Base-by-base conservation (phyloP, 352 stramenopile species). In the Pythium pectinolyticum region DNA sequence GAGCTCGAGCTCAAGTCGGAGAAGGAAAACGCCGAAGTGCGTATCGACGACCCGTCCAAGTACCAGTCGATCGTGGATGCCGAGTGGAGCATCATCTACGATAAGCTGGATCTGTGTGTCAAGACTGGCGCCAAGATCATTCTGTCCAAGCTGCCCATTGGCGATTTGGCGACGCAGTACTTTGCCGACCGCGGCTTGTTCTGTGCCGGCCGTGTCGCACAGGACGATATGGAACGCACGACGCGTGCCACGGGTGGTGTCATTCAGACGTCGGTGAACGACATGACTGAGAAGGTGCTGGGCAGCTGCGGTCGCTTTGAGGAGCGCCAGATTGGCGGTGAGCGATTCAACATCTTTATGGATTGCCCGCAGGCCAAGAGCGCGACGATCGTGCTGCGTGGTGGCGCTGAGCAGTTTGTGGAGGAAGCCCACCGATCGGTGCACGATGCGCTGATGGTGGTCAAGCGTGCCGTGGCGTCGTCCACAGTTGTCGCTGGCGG, bases 61-160 rank as follows among this genome's bases (percentile, higher is more conserved):
- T n/a, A n/a, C n/a, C n/a, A n/a, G n/a, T n/a, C 98, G 55, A 99
- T 99, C 74, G 98, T 99, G 80, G 91, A 98, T 51, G 97, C 96
- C 12, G 97, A 99, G 73, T 99, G 99, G 82, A 95, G 97, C 70
- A 99, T 99, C 68, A 99, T 99, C 75, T 99, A 99, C 80, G 96
- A 99, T 64, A 99, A 99, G 75, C 83, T 98, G 35, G 91, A 97
- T 24, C 72, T 90, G 54, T 97, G 88, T 47, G 86, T 95, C 35
- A 82, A 90, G 41, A 97, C 78, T 48, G 96, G 96, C 20, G 96
- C 96, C 58, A 97, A 99, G 76, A 99, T 99, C 77, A 97, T 99
- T 27, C 76, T 99, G 59, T 99, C 93, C 59, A 98, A 97, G 75
- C 80, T 98, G 34, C 93, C 94, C 24, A 90, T 98, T 43, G 94